These are phyloP conservation scores for Theobroma grandiflorum DNA, from an alignment of 441 rosid genomes.

Conservation along the genomic window DNA sequence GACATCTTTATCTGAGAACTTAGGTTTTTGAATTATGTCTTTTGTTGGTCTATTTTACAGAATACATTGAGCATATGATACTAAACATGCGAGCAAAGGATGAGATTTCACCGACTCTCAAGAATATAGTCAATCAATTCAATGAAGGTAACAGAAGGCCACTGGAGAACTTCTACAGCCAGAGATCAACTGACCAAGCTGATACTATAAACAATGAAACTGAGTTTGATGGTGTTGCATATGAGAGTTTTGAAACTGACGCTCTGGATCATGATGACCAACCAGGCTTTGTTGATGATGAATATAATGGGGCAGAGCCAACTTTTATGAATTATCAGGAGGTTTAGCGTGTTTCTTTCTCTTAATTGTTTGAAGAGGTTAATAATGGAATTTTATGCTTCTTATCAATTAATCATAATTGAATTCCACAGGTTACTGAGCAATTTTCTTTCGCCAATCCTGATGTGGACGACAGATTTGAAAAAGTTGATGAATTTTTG, in stretches of 20 bases:
- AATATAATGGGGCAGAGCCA: constrained; percentile 50
- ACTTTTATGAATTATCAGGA: constrained; percentile 57
- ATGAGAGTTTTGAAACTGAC: constrained; percentile 56
- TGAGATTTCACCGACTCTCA: constrained; percentile 85
- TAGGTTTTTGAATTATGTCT: constrained; percentile 7
- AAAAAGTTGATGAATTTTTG: constrained; percentile 66
- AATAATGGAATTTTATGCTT: constrained; percentile 11
- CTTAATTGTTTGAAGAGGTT: constrained; percentile 22
- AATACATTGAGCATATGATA: constrained; percentile 72
- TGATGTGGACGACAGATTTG: constrained; percentile 59
- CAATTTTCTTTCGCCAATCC: constrained; percentile 45
- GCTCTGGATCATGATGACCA: constrained; percentile 61
- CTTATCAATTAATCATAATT: constrained; percentile 9
- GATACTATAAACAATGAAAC: constrained; percentile 45
- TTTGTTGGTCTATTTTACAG: constrained; percentile 45
- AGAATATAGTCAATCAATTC: constrained; percentile 63
- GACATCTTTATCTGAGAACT: neutral
- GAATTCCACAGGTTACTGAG: constrained; percentile 58
- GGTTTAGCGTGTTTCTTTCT: constrained; percentile 45
- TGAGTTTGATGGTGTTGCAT: constrained; percentile 57
- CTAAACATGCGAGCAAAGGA: constrained; percentile 59
- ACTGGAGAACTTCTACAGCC: constrained; percentile 51
- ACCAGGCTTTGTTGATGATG: constrained; percentile 53
- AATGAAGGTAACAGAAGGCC: constrained; percentile 79
- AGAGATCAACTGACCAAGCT: constrained; percentile 46